Conservation (phyloP, 192 early-diverging fungal genomes). For the Backusella parvicylindrica region DNA sequence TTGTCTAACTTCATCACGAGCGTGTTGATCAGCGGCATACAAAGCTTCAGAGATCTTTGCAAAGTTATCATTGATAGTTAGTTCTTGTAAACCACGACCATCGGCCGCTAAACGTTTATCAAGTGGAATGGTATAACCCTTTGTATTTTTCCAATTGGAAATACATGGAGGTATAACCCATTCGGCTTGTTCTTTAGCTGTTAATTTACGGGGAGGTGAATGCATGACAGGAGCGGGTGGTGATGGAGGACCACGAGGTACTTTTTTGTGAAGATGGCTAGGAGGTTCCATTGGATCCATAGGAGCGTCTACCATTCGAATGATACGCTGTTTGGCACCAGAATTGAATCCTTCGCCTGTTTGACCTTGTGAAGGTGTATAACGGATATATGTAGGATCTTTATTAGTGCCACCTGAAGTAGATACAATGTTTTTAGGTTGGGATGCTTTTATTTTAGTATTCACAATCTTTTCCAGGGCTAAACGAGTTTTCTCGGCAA, state of each 20-base stretch:
- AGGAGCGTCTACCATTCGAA: conserved; percentile 92
- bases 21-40: conserved; percentile 88
- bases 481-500: conserved; percentile 82
- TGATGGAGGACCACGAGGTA: conserved; percentile 80
- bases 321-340: conserved; percentile 83
- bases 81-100: conserved; percentile 90
- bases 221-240: conserved; percentile 98
- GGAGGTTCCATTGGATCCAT: conserved; percentile 97
- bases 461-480: conserved; percentile 90
- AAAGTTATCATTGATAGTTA: conserved; percentile 93
- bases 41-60: conserved; percentile 94
- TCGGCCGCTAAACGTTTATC: conserved; percentile 98
- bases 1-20: conserved; percentile 90
- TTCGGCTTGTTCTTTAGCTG: conserved; percentile 92
- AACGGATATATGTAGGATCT: conserved; percentile 84
- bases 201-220: conserved; percentile 95
- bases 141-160: conserved; percentile 99
- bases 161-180: conserved; percentile 99
- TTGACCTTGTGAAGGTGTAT: conserved; percentile 76
- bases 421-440: conserved; percentile 50
- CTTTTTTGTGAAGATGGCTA: conserved; percentile 87
- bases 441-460: conserved; percentile 62
- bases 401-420: conserved; percentile 42
- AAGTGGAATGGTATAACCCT: conserved; percentile 97
- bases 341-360: conserved; percentile 64